Evolutionary conservation across 129 eudicot species (phyloP), one percentile per base, ranked within the genome.

Genomic region (Calendula officinalis): DNA sequence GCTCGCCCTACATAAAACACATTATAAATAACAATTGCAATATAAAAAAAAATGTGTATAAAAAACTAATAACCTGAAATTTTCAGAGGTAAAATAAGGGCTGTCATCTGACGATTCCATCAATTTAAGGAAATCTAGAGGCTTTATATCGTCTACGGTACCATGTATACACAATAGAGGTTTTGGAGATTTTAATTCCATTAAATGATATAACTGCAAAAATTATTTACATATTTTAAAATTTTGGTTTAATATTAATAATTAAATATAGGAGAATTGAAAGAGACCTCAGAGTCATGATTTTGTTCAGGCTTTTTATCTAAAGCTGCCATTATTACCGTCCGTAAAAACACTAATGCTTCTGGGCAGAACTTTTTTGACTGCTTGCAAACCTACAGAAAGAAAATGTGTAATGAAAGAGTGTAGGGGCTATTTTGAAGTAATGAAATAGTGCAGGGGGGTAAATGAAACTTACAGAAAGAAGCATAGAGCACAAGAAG

Each of bases 281-380:
- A 54, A 66, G 53, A 47, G 42, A 88, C 98, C 92, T 88, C 86
- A 39, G 87, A 76, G 57, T 76, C 68, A 60, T 64, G 77, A 69
- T 53, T 39, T 3, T 61, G 44, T 52, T 68, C 66, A 5, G 80
- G 57, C 45, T 81, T 80, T 60, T 76, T 81, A 41, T 79, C 67
- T 1, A 76, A 62, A 64, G 89, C 87, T 38, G 99, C 74, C 71
- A 83, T 65, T 60, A 88, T 76, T 77, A 88, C 52, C 32, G 97
- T 77, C 55, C 71, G 78, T 14, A 94, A 38, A 78, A 88, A 94
- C 45, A 79, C 75, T 38, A 88, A 59, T 10, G 92, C 95, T 79
- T 94, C 99, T 3, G 97, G 99, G 71, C 95, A 94, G 58, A 94
- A 86, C 77, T 88, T 94, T 63, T 75, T 77, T 44, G 96, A 88